These are phyloP conservation scores for Globisporangium perplexum DNA, from an alignment of 352 stramenopile species.

Conservation along the genomic window DNA sequence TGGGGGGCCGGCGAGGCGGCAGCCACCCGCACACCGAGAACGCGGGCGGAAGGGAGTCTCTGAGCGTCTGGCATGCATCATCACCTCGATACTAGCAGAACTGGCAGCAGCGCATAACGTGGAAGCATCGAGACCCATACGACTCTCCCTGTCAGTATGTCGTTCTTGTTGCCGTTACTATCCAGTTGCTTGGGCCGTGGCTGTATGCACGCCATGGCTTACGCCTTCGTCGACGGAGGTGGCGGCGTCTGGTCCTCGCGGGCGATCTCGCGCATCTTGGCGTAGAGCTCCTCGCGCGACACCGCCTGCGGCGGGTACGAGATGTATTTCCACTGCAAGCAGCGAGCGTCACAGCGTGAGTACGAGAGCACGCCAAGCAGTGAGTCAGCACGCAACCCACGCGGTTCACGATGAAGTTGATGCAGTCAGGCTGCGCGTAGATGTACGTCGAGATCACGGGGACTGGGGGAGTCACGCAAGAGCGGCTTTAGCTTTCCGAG, in stretches of 20 bases:
- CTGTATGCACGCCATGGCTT: no score
- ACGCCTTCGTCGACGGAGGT: constrained; percentile 6
- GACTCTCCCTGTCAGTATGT: neutral
- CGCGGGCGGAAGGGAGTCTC: neutral
- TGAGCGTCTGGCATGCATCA: neutral
- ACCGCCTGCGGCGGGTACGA: constrained; percentile 74
- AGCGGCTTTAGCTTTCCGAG: neutral
- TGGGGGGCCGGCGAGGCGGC: no score
- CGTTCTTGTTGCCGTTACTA: neutral
- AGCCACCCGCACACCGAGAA: neutral
- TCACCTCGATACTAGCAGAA: neutral
- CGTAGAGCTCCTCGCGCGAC: constrained; percentile 68
- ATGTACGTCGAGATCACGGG: constrained; percentile 72
- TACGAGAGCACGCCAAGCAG: neutral
- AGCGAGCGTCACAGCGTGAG: neutral
- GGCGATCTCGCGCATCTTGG: constrained; percentile 69
- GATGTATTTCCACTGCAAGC: constrained; percentile 76
- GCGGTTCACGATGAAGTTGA: constrained; percentile 64
- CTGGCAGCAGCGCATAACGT: neutral
- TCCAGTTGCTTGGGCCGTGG: no score
- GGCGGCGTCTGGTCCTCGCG: constrained; percentile 43
- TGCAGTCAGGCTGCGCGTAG: constrained; percentile 83
- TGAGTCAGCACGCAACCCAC: neutral
- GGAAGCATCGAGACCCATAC: constrained; percentile 14
- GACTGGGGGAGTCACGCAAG: constrained; percentile 31